These are phyloP conservation scores for Cicer judaicum DNA, from an alignment of 306 rosid species.

Conservation along the genomic window DNA sequence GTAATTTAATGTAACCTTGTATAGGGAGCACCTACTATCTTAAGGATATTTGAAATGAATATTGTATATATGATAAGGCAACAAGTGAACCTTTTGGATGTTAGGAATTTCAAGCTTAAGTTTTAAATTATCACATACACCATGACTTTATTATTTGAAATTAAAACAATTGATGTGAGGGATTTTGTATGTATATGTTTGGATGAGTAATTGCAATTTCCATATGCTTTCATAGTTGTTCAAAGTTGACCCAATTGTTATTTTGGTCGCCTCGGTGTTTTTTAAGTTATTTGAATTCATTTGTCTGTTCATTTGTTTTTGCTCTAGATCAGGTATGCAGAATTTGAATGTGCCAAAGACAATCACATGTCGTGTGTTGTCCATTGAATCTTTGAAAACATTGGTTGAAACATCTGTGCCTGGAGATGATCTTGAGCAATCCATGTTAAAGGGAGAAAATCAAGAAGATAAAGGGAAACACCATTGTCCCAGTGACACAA, in stretches of 20 bases:
- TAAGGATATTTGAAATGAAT: conserved; percentile 26
- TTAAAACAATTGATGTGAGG: not conserved
- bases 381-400: conserved; percentile 71
- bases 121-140: conserved; percentile 5
- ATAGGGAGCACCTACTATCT: conserved; percentile 25
- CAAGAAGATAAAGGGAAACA: conserved; percentile 40
- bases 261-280: conserved; percentile 5
- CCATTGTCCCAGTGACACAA: conserved; percentile 41
- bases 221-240: conserved; percentile 34
- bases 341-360: conserved; percentile 75
- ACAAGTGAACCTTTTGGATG: conserved; percentile 31
- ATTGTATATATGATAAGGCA: not conserved
- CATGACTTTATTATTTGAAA: conserved; percentile 28
- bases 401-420: conserved; percentile 57
- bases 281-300: conserved; percentile 20
- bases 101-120: conserved; percentile 26
- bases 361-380: conserved; percentile 73
- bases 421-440: conserved; percentile 48
- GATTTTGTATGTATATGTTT: not conserved
- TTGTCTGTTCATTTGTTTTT: conserved; percentile 44
- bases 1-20: conserved; percentile 14
- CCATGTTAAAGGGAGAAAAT: conserved; percentile 40
- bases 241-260: conserved; percentile 32
- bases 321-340: conserved; percentile 66
- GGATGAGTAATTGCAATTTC: conserved; percentile 11